These are phyloP conservation scores for Diversispora eburnea DNA, from an alignment of 192 early-diverging fungal species.

Conservation along the genomic window DNA sequence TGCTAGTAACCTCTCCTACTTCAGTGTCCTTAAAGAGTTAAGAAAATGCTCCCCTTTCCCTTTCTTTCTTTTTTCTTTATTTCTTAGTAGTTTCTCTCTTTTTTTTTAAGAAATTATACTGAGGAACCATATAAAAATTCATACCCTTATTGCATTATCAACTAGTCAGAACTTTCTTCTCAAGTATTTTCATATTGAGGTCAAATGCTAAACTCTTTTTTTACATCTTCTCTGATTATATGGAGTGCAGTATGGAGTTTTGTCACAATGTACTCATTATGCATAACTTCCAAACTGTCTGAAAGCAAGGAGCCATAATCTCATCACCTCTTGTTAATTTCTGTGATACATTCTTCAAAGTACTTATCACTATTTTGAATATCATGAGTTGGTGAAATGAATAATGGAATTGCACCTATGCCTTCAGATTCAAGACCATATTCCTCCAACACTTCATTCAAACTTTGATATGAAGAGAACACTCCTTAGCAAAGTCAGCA, in stretches of 20 bases:
- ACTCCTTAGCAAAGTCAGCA: background rate
- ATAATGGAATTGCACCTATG: background rate
- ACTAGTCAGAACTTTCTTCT: background rate
- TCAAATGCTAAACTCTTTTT: slow-evolving; percentile 1
- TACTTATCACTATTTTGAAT: background rate
- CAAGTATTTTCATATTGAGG: background rate
- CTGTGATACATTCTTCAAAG: background rate
- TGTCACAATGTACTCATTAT: slow-evolving; percentile 16
- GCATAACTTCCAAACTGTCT: slow-evolving; percentile 11
- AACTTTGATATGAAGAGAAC: slow-evolving; percentile 1
- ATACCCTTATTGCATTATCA: slow-evolving; percentile 6
- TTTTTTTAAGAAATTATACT: too few relatives aligned
- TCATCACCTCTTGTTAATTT: background rate
- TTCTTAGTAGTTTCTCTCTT: too few relatives aligned
- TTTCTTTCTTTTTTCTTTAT: too few relatives aligned
- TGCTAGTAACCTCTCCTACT: too few relatives aligned
- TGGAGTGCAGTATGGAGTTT: slow-evolving; percentile 11
- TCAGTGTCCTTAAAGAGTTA: too few relatives aligned
- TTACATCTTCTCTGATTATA: background rate
- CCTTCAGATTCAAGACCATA: background rate
- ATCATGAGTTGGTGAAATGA: background rate
- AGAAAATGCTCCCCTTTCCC: too few relatives aligned
- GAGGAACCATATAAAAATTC: too few relatives aligned
- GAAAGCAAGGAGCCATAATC: background rate
- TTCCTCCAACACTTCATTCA: slow-evolving; percentile 1